Base-by-base conservation (phyloP, 2,329 filamentous ascomycete genomes). In the Metarhizium album region DNA sequence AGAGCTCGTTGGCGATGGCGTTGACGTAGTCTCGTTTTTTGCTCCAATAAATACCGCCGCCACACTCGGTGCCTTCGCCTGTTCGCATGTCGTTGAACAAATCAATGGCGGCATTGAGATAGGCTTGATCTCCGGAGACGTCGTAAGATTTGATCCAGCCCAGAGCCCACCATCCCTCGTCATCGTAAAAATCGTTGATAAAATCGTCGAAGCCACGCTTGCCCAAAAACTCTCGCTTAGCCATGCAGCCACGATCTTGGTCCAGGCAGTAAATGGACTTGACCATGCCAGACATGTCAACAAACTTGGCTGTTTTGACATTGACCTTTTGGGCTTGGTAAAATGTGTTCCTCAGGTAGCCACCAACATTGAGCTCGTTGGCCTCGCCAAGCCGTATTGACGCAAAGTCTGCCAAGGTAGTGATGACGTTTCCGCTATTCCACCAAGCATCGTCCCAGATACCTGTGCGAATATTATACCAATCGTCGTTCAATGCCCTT, bases 381-480 rank as follows among this genome's bases (percentile, higher is more conserved):
- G 67, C 67, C 27, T 63, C 60, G 7, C 58, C 53, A 1, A 61
- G 57, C 42, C 67, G 63, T 8, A 71, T 54, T 11, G 53, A 50
- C 3, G 70, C 66, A 60, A 75, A 76, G 60, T 87, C 79, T 48
- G 74, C 76, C 18, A 87, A 64, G 3, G 74, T 74, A 0, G 82
- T 85, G 53, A 88, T 68, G 52, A 74, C 74, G 60, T 87, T 88
- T 43, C 78, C 85, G 49, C 76, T 76, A 60, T 87, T 86, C 85
- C 85, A 89, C 85, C 85, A 89, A 7, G 76, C 74, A 0, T 75
- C 75, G 50, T 79, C 67, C 81, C 82, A 88, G 13, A 86, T 68
- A 3, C 85, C 84, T 1, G 73, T 80, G 4, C 61, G 59, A 2
- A 65, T 52, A 59, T 83, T 75, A 63, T 87, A 87, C 76, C 79